Conservation (phyloP, 805 yeast species). For the Saccharomycopsis sp. region DNA sequence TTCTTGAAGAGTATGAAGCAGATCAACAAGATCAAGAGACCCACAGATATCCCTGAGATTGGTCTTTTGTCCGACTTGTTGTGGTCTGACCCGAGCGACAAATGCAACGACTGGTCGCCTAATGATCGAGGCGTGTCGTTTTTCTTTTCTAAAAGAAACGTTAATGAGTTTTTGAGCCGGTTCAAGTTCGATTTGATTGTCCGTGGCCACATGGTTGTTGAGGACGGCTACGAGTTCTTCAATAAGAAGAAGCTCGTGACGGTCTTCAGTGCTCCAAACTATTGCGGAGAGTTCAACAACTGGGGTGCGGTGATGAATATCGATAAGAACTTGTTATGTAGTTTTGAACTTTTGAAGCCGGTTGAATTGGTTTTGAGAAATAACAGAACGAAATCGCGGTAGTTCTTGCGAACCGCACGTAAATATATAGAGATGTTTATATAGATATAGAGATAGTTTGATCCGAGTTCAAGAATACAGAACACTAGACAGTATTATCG, state of each 20-base stretch:
- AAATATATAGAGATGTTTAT: slow-evolving; percentile 56
- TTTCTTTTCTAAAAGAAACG: slow-evolving; percentile 73
- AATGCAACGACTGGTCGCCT: slow-evolving; percentile 80
- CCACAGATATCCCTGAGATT: slow-evolving; percentile 82
- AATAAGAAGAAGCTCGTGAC: slow-evolving; percentile 66
- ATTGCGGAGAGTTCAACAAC: slow-evolving; percentile 76
- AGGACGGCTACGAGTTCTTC: slow-evolving; percentile 73
- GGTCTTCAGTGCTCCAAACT: slow-evolving; percentile 69
- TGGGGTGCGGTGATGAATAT: slow-evolving; percentile 99
- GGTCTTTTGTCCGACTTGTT: slow-evolving; percentile 71
- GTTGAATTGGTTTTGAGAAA: slow-evolving; percentile 41
- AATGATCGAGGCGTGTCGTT: slow-evolving; percentile 80
- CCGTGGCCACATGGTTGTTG: slow-evolving; percentile 85
- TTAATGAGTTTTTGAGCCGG: slow-evolving; percentile 65
- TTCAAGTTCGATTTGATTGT: slow-evolving; percentile 78
- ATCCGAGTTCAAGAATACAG: too few relatives aligned
- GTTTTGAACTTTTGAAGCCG: slow-evolving; percentile 91
- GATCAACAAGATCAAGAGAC: slow-evolving; percentile 66
- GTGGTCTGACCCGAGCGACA: slow-evolving; percentile 85
- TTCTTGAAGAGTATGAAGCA: slow-evolving; percentile 68
- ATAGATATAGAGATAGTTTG: too few relatives aligned
- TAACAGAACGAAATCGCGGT: not conserved
- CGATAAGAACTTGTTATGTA: slow-evolving; percentile 83
- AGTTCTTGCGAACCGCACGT: not conserved
- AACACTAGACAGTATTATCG: too few relatives aligned